Percentiles rank a stretch among this genome's conserved stretches.
These are phyloP conservation scores for Apiospora rasikravindrae DNA, from an alignment of 2,329 filamentous ascomycete genomes.

Conservation along the genomic window DNA sequence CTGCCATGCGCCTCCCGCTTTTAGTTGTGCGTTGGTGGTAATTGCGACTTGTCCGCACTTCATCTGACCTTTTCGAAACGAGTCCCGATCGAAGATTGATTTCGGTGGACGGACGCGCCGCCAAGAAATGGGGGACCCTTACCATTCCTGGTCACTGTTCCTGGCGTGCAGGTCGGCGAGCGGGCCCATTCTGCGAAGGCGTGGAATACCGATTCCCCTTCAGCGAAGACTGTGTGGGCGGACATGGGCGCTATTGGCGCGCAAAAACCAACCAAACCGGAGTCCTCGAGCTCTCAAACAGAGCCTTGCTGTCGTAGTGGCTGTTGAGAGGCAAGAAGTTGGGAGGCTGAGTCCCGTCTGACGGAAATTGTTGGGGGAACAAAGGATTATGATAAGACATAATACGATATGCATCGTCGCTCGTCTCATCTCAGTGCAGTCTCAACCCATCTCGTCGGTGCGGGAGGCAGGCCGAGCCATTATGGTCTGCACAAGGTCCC, in stretches of 20 bases:
- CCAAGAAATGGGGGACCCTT: background rate
- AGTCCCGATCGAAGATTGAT: background rate
- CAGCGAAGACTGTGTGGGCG: background rate
- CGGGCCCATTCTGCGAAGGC: background rate
- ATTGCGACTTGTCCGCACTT: background rate
- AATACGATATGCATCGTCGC: constrained; percentile 2
- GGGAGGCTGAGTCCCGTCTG: constrained; percentile 1
- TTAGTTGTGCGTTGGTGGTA: background rate
- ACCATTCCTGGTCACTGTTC: background rate
- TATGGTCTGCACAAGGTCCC: background rate
- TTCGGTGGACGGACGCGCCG: background rate
- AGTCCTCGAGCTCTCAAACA: background rate
- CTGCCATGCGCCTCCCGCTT: background rate
- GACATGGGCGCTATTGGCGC: background rate
- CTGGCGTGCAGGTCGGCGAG: background rate
- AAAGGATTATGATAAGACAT: background rate
- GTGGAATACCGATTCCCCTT: background rate
- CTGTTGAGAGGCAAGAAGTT: background rate
- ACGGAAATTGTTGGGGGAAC: background rate
- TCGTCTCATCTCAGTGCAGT: constrained; percentile 2
- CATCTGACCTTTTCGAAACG: background rate
- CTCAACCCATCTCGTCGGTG: background rate
- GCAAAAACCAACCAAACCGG: background rate
- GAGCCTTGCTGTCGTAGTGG: background rate
- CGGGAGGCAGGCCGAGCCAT: background rate